Evolutionary conservation across 2,329 filamentous ascomycete genomes (phyloP).

Genomic region (Trichothecium roseum): DNA sequence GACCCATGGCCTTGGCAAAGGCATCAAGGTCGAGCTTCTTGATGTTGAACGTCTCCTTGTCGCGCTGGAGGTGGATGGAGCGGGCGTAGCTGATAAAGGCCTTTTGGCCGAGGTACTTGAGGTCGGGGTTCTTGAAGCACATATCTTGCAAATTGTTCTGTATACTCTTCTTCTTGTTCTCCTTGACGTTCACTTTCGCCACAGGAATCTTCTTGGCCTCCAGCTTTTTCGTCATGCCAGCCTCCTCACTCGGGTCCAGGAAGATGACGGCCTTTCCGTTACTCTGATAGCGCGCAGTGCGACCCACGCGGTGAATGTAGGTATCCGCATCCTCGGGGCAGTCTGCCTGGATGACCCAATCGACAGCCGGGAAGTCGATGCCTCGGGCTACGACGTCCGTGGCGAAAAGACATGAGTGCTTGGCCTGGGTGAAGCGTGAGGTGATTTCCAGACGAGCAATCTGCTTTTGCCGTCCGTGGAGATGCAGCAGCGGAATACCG

Average conservation of each 20-base stretch:
- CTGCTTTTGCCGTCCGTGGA: conserved; percentile 92
- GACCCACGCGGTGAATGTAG: conserved; percentile 91
- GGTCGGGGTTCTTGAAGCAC: conserved; percentile 87
- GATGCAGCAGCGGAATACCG: conserved; percentile 83
- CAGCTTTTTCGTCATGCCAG: conserved; percentile 77
- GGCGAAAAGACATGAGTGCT: conserved; percentile 81
- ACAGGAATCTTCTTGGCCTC: conserved; percentile 87
- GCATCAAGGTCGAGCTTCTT: conserved; percentile 76
- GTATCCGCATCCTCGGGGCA: conserved; percentile 95
- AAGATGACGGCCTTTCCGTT: conserved; percentile 84
- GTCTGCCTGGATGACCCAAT: conserved; percentile 99
- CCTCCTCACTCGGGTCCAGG: conserved; percentile 83
- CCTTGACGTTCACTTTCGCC: conserved; percentile 72
- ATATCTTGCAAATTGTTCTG: conserved; percentile 80
- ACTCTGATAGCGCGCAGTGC: conserved; percentile 87
- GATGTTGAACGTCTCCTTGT: conserved; percentile 85
- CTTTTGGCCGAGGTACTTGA: conserved; percentile 94
- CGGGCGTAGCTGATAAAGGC: conserved; percentile 86
- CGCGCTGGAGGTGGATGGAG: conserved; percentile 77
- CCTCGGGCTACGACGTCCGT: conserved; percentile 93
- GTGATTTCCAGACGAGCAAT: conserved; percentile 81
- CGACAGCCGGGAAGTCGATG: conserved; percentile 90
- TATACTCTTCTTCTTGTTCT: conserved; percentile 83
- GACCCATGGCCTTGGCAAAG: conserved; percentile 73
- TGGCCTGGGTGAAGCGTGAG: conserved; percentile 67